Base-by-base conservation (phyloP, 441 rosid species). In the Pelargonium hybrid region DNA sequence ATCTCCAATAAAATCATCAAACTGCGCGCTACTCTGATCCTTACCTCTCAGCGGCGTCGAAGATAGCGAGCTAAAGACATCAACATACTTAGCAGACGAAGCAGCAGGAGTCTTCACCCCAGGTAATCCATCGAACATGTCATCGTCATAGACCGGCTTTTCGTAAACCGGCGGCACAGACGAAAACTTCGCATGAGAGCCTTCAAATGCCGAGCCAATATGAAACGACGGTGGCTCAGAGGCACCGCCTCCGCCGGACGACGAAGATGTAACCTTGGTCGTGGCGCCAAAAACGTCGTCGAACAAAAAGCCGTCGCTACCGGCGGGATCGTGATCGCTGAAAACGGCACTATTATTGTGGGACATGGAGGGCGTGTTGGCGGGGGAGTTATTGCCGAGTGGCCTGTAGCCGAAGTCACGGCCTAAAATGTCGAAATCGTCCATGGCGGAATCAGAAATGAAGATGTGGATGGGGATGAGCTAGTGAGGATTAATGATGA, bases 81-180 rank as follows among this genome's bases (percentile, higher is more conserved):
- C 68, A 5, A 87, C 94, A 43, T 79, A 81, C 68, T 77, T 85
- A 31, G 70, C 78, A 18, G 69, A 21, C 15, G 90, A 73, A 15
- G 81, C 31, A 52, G 86, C 74, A 2, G 87, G 77, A 71, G 76
- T 79, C 82, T 83, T 87, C 56, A 88, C 15, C 74, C 92, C 97
- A 11, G 93, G 90, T 76, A 90, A 74, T 25, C 92, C 89, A 63
- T 87, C 86, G 57, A 85, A 89, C 10, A 85, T 80, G 74, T 91
- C 96, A 3, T 84, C 98, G 65, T 92, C 96, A 59, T 88, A 91
- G 7, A 89, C 89, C 0, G 97, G 97, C 82, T 84, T 85, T 68
- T 88, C 98, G 70, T 56, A 87, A 1, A 84, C 85, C 66, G 98
- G 96, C 66, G 98, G 96, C 75, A 80, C 18, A 68, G 90, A 82